These are phyloP conservation scores for Suhomyces chickasaworum DNA, from an alignment of 1,139 yeast genomes.

Conservation along the genomic window DNA sequence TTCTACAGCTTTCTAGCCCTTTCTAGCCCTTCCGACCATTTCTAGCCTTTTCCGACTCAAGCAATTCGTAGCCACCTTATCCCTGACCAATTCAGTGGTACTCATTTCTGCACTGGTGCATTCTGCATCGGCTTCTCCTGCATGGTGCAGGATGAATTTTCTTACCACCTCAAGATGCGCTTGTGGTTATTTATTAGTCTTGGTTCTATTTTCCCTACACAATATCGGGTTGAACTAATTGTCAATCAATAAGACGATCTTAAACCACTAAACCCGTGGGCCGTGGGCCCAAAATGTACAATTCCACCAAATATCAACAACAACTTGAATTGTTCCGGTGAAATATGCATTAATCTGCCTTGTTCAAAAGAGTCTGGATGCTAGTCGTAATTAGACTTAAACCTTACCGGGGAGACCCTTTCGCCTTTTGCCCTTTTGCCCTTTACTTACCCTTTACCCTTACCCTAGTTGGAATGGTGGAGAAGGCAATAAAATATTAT, in stretches of 20 bases:
- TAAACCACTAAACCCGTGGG: neutral
- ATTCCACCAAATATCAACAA: too few species aligned
- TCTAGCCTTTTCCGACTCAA: too few species aligned
- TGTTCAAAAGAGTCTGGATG: neutral
- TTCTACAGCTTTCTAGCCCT: too few species aligned
- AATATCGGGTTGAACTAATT: neutral
- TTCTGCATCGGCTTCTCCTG: neutral
- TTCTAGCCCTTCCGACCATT: too few species aligned
- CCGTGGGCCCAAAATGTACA: too few species aligned
- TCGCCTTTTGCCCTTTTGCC: neutral
- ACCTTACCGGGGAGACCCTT: neutral
- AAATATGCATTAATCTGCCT: neutral
- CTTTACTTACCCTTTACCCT: too few species aligned
- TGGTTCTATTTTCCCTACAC: neutral
- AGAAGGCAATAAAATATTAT: neutral
- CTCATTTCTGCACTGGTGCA: neutral
- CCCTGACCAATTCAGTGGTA: neutral
- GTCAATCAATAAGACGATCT: neutral
- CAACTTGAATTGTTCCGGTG: neutral
- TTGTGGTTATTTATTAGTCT: neutral
- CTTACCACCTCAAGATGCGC: neutral
- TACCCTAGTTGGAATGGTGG: neutral
- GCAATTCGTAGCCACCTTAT: too few species aligned
- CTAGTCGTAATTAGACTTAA: neutral
- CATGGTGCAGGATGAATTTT: neutral